Base-by-base conservation (phyloP, 2,329 filamentous ascomycete genomes). In the Tolypocladium ovalisporum region DNA sequence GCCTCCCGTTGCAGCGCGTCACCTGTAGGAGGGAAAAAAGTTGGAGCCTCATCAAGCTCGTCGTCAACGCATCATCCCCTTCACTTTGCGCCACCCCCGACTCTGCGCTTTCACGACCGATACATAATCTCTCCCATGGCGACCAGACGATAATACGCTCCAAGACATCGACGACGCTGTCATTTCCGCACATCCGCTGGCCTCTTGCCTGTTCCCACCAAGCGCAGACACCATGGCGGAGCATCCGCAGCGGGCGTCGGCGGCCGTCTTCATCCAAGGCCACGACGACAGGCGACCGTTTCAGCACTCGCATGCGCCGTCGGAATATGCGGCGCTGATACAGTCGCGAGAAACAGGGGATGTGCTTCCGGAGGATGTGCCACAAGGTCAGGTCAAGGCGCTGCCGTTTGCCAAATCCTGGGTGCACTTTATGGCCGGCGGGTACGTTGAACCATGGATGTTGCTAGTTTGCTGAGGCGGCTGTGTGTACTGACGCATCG, bases 341-440 rank as follows among this genome's bases (percentile, higher is more conserved):
- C 81, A 85, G 63, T 86, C 84, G 54, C 76, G 84, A 51, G 85
- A 88, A 66, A 81, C 79, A 17, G 84, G 84, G 39, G 81, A 82
- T 57, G 71, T 79, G 5, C 66, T 79, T 3, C 79, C 81, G 2
- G 73, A 76, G 55, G 75, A 74, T 56, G 62, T 64, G 22, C 67
- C 69, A 22, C 59, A 64, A 55, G 61, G 68, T 35, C 64, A 70
- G 56, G 63, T 69, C 56, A 75, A 76, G 61, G 68, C 70, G 19
- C 71, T 77, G 40, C 79, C 81, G 2, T 81, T 82, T 65, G 78
- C 85, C 22, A 92, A 91, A 72, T 91, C 90, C 71, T 96, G 90
- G 88, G 89, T 91, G 60, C 91, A 96, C 77, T 87, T 97, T 67
- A 82, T 96, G 58, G 92, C 92, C 56, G 92, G 92, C 79, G 92